Evolutionary conservation across 148 eudicot genomes (phyloP).

Genomic region (Selenicereus undatus): DNA sequence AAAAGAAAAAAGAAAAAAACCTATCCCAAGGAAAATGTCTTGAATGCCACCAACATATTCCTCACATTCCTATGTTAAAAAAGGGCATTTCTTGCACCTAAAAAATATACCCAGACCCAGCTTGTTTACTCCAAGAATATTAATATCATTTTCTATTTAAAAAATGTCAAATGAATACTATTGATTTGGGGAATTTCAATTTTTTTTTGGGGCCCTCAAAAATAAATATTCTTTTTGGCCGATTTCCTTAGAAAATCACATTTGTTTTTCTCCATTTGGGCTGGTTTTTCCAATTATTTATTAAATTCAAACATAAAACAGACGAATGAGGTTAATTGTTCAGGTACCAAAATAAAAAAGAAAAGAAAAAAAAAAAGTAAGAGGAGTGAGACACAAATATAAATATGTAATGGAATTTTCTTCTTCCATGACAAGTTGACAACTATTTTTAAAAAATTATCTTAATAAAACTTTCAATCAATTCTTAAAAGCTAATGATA

Average conservation of each 20-base stretch:
- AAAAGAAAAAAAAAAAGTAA: background rate
- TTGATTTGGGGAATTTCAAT: background rate
- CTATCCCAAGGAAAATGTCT: slow-evolving; percentile 32
- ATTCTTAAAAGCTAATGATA: too few relatives aligned
- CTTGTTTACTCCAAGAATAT: slow-evolving; percentile 10
- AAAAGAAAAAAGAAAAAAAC: background rate
- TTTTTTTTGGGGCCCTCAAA: background rate
- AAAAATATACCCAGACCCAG: background rate
- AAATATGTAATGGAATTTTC: background rate
- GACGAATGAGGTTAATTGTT: too few relatives aligned
- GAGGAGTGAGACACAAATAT: background rate
- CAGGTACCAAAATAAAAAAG: background rate
- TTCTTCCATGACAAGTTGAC: background rate
- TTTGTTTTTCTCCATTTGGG: background rate
- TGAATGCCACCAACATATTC: slow-evolving; percentile 33
- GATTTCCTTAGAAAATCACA: background rate
- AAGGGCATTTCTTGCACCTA: background rate
- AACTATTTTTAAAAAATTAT: too few relatives aligned
- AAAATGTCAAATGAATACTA: background rate
- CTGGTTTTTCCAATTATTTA: background rate
- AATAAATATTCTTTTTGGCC: background rate
- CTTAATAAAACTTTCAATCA: too few relatives aligned
- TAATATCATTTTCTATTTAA: background rate
- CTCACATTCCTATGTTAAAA: slow-evolving; percentile 18
- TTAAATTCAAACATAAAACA: background rate